Base-by-base conservation (phyloP, 2,329 filamentous ascomycete species). In the Apiospora phragmitis region DNA sequence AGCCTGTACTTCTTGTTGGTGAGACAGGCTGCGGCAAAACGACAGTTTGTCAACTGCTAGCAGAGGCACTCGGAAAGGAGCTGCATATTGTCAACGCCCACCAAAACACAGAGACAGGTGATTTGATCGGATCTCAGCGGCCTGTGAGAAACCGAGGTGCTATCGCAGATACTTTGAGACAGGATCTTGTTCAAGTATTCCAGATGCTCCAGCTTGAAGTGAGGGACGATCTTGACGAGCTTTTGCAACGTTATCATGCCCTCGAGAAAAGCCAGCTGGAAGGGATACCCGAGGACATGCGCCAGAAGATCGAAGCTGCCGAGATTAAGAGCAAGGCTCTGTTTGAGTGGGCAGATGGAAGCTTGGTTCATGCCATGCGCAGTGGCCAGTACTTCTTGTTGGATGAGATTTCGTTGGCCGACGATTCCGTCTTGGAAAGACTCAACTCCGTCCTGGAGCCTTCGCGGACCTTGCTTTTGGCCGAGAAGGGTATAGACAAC, bases 1-100 rank as follows among this genome's bases (percentile, higher is more conserved):
- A 99, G 80, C 96, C 96, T 0, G 94, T 99, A 3, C 86, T 99
- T 26, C 86, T 99, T 6, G 94, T 99, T 16, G 96, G 96, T 72
- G 97, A 99, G 80, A 99, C 96, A 24, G 96, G 96, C 7, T 98
- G 95, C 77, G 96, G 97, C 72, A 99, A 99, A 83, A 99, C 96
- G 0, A 98, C 95, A 2, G 93, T 99, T 8, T 97, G 94, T 75
- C 96, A 99, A 80, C 88, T 97, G 78, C 87, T 98, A 69, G 94
- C 96, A 3, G 92, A 97, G 77, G 92, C 93, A 4, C 87, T 94
- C 73, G 85, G 86, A 21, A 94, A 92, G 76, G 85, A 93, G 73
- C 84, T 99, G 49, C 91, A 95, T 75, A 96, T 95, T 75, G 92
- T 99, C 77, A 99, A 99, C 79, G 96, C 97, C 3, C 97, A 99